Evolutionary conservation across 345 rosid genomes (phyloP), one percentile per base, ranked within the genome.

Genomic region (Hibiscus trionum): DNA sequence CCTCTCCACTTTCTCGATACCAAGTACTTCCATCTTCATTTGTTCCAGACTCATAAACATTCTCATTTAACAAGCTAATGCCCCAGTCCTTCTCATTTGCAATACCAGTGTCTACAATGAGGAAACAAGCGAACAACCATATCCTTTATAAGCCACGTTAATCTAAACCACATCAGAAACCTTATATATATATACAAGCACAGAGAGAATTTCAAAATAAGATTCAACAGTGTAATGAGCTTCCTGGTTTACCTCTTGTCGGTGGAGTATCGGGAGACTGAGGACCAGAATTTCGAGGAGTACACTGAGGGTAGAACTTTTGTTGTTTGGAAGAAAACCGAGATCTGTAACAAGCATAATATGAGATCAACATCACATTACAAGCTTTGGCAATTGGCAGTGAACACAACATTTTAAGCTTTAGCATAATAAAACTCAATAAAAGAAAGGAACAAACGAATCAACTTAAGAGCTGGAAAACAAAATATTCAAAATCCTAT

Each of bases 21-120:
- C 99, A 95, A 73, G 84, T 86, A 83, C 93, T 86, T 29, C 96
- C 96, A 83, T 91, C 99, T 75, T 95, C 99, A 79, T 89, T 92
- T 56, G 82, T 83, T 29, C 99, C 97, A 65, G 93, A 75, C 82
- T 92, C 97, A 68, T 80, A 88, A 66, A 89, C 89, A 73, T 84
- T 84, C 68, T 89, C 99, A 79, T 81, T 91, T 82, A 91, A 79
- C 85, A 90, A 85, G 79, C 76, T 82, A 71, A 95, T 90, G 58
- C 96, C 97, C 99, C 97, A 92, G 70, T 95, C 99, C 82, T 92
- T 90, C 84, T 95, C 99, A 81, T 89, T 92, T 49, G 99, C 99
- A 70, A 95, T 95, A 66, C 99, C 99, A 0, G 99, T 92, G 83
- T 92, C 99, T 95, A 78, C 80, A 86, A 27, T 70, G 16, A 47